phyloP scores from a whole-genome alignment of 2,329 filamentous ascomycete genomes.

The Lomentospora prolificans region DNA sequence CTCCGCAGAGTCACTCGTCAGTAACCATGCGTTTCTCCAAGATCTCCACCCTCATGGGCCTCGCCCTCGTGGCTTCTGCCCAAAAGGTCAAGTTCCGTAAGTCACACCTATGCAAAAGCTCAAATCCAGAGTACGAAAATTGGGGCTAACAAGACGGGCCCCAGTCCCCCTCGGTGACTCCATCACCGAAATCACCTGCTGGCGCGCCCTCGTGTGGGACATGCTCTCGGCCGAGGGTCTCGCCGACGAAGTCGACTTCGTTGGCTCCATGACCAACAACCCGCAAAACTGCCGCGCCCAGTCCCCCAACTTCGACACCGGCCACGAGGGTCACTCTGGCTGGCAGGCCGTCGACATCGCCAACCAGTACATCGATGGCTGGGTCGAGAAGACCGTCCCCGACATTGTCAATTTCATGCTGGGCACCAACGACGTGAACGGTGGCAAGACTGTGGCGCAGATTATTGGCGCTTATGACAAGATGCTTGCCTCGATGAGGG shows the following conservation, averaged over 20 bases:
- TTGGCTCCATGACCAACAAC: conserved; percentile 29
- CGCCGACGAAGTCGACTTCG: conserved; percentile 26
- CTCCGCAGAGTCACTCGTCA: no score
- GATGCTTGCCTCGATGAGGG: conserved; percentile 24
- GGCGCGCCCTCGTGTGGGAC: conserved; percentile 31
- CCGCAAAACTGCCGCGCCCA: conserved; percentile 24
- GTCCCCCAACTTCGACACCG: conserved; percentile 23
- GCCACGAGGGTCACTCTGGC: conserved; percentile 30
- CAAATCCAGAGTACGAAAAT: no score
- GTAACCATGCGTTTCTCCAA: conserved; percentile 4
- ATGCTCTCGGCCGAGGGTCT: conserved; percentile 23
- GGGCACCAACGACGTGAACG: conserved; percentile 31
- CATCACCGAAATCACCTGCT: conserved; percentile 35
- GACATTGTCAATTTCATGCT: conserved; percentile 35
- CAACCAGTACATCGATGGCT: conserved; percentile 26
- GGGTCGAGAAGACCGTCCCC: conserved; percentile 25
- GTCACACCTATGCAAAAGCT: no score
- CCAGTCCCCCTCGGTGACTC: conserved; percentile 27
- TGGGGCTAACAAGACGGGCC: neutral
- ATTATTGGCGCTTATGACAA: conserved; percentile 28
- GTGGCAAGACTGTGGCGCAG: conserved; percentile 19
- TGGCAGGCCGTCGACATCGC: conserved; percentile 30
- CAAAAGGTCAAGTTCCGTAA: conserved; percentile 6
- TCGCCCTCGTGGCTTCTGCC: conserved; percentile 4
- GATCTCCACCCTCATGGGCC: conserved; percentile 2